Evolutionary conservation across 148 eudicot genomes (phyloP), one percentile per base, ranked within the genome.

Genomic region (Chenopodium suecicum): DNA sequence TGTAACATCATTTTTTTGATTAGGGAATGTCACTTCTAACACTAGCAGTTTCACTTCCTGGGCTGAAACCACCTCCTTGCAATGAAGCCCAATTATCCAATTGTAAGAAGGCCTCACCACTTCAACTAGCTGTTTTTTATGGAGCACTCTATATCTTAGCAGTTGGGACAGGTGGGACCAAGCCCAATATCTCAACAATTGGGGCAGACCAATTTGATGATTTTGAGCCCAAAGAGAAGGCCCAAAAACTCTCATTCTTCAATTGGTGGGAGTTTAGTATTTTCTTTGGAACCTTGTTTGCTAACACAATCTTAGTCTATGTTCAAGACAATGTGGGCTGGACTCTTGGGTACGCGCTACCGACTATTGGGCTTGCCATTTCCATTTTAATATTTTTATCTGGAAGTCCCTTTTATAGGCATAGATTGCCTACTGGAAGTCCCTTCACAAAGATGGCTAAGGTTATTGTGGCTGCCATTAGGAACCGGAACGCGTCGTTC

Each of bases 251-350:
- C 23, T 90, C 95, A 27, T 93, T 92, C 89, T 93, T 93, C 85
- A 94, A 94, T 73, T 62, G 66, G 66, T 62, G 66, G 95, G 95
- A 88, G 91, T 93, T 93, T 48, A 92, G 98, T 81, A 92, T 93
- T 41, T 93, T 93, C 85, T 80, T 90, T 44, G 98, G 98, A 7
- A 91, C 94, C 13, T 90, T 92, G 66, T 94, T 94, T 82, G 95
- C 98, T 68, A 94, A 92, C 88, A 92, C 95, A 0, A 77, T 89
- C 52, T 78, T 94, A 23, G 96, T 94, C 5, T 94, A 92, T 85
- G 84, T 91, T 58, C 95, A 94, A 77, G 98, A 94, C 74, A 92
- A 91, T 85, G 94, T 92, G 83, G 98, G 95, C n/a, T 94, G 98
- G 98, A 48, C 94, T 4, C 84, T 94, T 5, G 96, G 96, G 0